These are phyloP conservation scores for Russula olivacea DNA, from an alignment of 768 basidiomycete species.

Conservation along the genomic window DNA sequence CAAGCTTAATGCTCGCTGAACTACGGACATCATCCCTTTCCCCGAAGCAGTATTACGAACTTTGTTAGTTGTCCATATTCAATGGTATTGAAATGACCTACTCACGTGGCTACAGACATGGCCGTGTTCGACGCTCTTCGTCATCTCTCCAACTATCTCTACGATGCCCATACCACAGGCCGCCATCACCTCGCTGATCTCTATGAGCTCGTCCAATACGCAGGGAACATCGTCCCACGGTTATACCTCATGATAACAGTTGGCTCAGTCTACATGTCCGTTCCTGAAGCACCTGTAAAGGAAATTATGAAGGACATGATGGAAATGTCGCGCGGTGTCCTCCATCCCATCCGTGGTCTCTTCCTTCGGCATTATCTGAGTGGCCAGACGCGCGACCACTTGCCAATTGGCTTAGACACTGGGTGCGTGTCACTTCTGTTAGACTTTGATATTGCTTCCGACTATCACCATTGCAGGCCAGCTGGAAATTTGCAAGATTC, in stretches of 20 bases:
- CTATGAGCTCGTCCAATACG: conserved; percentile 99
- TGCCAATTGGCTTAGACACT: conserved; percentile 79
- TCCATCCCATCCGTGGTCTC: conserved; percentile 94
- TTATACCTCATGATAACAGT: conserved; percentile 99
- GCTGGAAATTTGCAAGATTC: conserved; percentile 91
- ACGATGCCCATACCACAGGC: conserved; percentile 87
- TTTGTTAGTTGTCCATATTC: conserved; percentile 49
- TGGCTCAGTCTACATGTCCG: conserved; percentile 98
- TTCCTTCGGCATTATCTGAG: conserved; percentile 96
- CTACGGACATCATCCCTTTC: conserved; percentile 88
- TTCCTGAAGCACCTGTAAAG: conserved; percentile 93
- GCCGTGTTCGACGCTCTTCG: conserved; percentile 96
- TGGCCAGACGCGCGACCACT: conserved; percentile 91
- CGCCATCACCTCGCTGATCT: conserved; percentile 96
- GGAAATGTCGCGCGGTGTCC: conserved; percentile 97
- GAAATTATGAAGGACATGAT: conserved; percentile 99
- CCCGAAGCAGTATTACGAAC: conserved; percentile 98
- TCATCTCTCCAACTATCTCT: conserved; percentile 92
- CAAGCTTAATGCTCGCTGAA: conserved; percentile 96
- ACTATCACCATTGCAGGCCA: conserved; percentile 46
- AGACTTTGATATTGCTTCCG: not conserved
- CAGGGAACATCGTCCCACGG: conserved; percentile 91
- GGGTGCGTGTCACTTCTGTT: conserved; percentile 44
- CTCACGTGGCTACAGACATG: conserved; percentile 63
- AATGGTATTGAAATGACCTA: not conserved